Conservation (phyloP, 164 flowering plant species). For the Amborella trichopoda region DNA sequence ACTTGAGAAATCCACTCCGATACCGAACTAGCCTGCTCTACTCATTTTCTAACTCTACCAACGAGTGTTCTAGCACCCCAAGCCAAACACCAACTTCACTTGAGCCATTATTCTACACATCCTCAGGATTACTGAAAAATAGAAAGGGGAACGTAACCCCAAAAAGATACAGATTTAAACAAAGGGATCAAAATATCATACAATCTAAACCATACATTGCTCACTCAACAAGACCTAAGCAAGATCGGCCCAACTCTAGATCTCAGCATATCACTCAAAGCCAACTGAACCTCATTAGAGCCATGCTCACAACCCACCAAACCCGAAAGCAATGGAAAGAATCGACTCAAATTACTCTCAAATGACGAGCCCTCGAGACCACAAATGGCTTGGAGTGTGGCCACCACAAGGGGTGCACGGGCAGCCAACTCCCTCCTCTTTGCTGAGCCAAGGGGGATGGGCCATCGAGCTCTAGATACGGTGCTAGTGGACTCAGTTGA, state of each 20-base stretch:
- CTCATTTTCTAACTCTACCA: no score
- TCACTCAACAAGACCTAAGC: conserved; percentile 69
- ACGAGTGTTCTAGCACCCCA: no score
- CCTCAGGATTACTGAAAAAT: conserved; percentile 12
- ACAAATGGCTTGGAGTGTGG: conserved; percentile 72
- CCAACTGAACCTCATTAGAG: conserved; percentile 77
- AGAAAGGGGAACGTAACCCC: conserved; percentile 8
- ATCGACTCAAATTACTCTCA: conserved; percentile 42
- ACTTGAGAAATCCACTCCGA: no score
- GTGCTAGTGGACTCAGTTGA: conserved; percentile 19
- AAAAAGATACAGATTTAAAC: conserved; percentile 3
- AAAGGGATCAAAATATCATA: conserved; percentile 18
- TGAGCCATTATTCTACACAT: conserved; percentile 36
- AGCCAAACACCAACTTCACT: no score
- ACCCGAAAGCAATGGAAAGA: conserved; percentile 72
- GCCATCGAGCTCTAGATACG: conserved; percentile 26
- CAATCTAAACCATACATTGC: conserved; percentile 18
- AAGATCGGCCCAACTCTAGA: conserved; percentile 71
- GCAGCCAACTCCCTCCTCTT: conserved; percentile 79
- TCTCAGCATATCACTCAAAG: conserved; percentile 76
- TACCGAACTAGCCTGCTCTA: no score
- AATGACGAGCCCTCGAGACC: conserved; percentile 47
- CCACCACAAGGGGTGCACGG: conserved; percentile 80
- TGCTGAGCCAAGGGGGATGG: conserved; percentile 78
- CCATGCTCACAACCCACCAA: conserved; percentile 95